Evolutionary conservation across 2,329 filamentous ascomycete genomes (phyloP).

Genomic region (Phaeosphaeria sp.): DNA sequence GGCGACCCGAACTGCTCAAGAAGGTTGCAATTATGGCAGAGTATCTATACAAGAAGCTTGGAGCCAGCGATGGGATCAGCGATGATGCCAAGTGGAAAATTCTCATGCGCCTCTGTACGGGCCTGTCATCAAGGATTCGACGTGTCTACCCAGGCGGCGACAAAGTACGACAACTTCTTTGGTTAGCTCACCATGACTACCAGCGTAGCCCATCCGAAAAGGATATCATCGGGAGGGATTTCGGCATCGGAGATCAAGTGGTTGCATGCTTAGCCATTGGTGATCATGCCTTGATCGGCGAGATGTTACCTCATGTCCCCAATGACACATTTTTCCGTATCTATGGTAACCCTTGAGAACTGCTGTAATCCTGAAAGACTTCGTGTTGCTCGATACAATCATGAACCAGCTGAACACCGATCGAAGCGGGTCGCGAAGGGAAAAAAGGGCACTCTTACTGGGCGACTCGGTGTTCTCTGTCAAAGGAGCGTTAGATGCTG

Average conservation of each 20-base stretch:
- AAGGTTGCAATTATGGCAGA: not conserved
- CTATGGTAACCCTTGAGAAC: not conserved
- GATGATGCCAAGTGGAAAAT: not conserved
- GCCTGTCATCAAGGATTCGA: not conserved
- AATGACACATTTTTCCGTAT: not conserved
- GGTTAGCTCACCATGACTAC: not conserved
- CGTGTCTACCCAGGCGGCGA: not conserved
- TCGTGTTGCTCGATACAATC: not conserved
- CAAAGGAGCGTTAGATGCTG: not conserved
- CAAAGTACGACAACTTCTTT: not conserved
- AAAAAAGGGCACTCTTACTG: not conserved
- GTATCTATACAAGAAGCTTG: not conserved
- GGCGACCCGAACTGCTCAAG: not conserved
- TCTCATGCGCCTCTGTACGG: not conserved
- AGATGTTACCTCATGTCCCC: not conserved
- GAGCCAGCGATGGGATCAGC: not conserved
- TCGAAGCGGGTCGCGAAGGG: not conserved
- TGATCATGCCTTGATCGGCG: not conserved
- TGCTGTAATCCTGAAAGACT: not conserved
- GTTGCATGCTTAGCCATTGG: not conserved
- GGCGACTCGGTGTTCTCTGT: not conserved
- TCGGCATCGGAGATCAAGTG: not conserved
- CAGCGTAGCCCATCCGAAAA: not conserved
- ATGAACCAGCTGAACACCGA: not conserved
- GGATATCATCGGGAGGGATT: not conserved